A percentile compares a stretch with the other conserved stretches of the same genome.
These are phyloP conservation scores for Periconia macrospinosa DNA, from an alignment of 2,329 filamentous ascomycete species.

Conservation along the genomic window DNA sequence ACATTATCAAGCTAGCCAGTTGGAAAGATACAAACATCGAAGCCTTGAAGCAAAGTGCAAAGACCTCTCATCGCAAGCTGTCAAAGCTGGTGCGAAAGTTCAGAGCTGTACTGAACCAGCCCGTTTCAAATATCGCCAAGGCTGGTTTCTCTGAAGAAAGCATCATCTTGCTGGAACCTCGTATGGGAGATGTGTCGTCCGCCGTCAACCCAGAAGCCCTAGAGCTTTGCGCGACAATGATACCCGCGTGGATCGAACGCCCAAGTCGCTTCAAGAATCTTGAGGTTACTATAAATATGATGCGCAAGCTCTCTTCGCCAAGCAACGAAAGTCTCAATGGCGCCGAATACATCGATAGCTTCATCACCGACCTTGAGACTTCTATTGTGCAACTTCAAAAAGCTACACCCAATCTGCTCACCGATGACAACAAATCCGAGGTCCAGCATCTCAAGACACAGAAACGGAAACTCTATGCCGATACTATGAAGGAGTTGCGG, in stretches of 20 bases:
- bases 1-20: constrained; percentile 88
- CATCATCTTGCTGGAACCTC: constrained; percentile 7
- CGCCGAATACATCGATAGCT: constrained; percentile 63
- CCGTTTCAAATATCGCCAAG: constrained; percentile 64
- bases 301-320: constrained; percentile 65
- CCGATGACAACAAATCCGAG: constrained; percentile 79
- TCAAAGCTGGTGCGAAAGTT: constrained; percentile 93
- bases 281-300: constrained; percentile 70
- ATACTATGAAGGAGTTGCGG: constrained; percentile 79
- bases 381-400: constrained; percentile 76
- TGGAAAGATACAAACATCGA: constrained; percentile 99
- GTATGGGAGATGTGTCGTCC: constrained; percentile 15
- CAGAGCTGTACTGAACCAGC: constrained; percentile 73
- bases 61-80: constrained; percentile 86
- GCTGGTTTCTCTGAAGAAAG: constrained; percentile 35
- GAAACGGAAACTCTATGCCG: constrained; percentile 88
- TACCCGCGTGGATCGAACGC: constrained; percentile 44
- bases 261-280: constrained; percentile 72
- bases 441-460: constrained; percentile 88
- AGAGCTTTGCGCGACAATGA: constrained; percentile 20
- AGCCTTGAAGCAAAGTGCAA: constrained; percentile 83
- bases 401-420: constrained; percentile 78
- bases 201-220: constrained; percentile 16
- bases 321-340: constrained; percentile 59
- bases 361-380: constrained; percentile 68